phyloP scores from a whole-genome alignment of 2,329 filamentous ascomycete species.

The Colletotrichum plurivorum region DNA sequence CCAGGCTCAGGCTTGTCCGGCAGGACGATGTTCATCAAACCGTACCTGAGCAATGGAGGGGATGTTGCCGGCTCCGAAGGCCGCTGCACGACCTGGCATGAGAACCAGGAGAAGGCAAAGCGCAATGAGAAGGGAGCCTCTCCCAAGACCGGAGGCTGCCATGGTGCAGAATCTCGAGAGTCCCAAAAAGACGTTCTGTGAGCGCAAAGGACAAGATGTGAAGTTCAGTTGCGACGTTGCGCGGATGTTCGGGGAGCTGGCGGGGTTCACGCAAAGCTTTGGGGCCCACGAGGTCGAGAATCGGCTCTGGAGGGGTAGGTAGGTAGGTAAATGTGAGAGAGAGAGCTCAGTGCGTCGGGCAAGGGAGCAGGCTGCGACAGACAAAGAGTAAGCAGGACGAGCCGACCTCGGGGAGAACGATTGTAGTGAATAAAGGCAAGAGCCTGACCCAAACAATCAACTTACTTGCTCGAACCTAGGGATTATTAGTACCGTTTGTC shows the following conservation, averaged over 20 bases:
- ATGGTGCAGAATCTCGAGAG: constrained; percentile 51
- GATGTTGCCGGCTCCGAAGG: constrained; percentile 80
- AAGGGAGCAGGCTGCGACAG: constrained; percentile 10
- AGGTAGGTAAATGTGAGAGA: neutral
- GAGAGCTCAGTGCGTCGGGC: constrained; percentile 3
- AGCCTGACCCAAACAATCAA: neutral
- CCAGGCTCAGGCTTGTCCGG: too few species aligned
- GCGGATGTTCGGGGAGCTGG: constrained; percentile 12
- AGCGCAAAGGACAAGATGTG: constrained; percentile 19
- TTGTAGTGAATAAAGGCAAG: neutral
- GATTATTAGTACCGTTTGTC: constrained; percentile 7
- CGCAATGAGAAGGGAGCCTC: constrained; percentile 66
- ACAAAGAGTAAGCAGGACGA: constrained; percentile 1
- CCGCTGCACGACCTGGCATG: constrained; percentile 68
- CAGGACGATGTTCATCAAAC: constrained; percentile 25
- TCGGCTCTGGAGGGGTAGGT: constrained; percentile 26
- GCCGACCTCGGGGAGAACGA: neutral
- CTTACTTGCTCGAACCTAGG: constrained; percentile 1
- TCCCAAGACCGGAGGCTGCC: constrained; percentile 62
- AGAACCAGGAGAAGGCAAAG: constrained; percentile 68
- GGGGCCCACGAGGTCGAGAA: constrained; percentile 20
- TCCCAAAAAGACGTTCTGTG: neutral
- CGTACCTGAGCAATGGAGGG: constrained; percentile 71
- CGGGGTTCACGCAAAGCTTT: constrained; percentile 7
- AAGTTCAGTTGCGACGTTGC: constrained; percentile 21